Evolutionary conservation across 108 stramenopile species (phyloP).

Genomic region (Cyclotella baltica): DNA sequence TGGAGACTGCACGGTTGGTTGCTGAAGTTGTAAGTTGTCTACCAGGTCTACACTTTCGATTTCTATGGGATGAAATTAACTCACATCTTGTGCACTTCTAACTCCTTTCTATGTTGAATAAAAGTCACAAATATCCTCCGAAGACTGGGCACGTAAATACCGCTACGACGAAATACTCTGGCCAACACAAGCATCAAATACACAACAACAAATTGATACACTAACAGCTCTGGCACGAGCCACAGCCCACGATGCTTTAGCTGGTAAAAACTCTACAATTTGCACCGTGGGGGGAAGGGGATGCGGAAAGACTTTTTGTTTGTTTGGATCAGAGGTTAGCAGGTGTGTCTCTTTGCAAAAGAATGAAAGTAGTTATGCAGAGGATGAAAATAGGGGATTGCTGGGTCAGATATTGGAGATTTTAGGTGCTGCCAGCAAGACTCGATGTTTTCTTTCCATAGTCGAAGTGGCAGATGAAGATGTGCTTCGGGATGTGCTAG

Average conservation of each 20-base stretch:
- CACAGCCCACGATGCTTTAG: slow-evolving; percentile 22
- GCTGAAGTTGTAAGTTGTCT: slow-evolving; percentile 56
- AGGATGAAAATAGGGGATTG: slow-evolving; percentile 2
- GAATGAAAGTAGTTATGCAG: background rate
- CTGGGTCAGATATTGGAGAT: slow-evolving; percentile 29
- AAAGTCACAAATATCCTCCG: slow-evolving; percentile 56
- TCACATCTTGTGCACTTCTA: background rate
- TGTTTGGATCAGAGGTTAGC: slow-evolving; percentile 37
- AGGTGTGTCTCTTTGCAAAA: slow-evolving; percentile 7
- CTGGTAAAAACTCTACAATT: slow-evolving; percentile 22
- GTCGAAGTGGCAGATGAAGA: slow-evolving; percentile 67
- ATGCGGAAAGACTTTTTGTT: slow-evolving; percentile 34
- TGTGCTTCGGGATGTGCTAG: slow-evolving; percentile 56
- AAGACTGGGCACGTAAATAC: slow-evolving; percentile 62
- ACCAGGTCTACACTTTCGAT: background rate
- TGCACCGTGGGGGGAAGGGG: slow-evolving; percentile 36
- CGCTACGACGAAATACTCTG: slow-evolving; percentile 54
- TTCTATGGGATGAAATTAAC: background rate
- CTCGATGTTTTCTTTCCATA: slow-evolving; percentile 34
- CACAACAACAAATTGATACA: slow-evolving; percentile 15
- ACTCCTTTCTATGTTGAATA: background rate
- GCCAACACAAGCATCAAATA: background rate
- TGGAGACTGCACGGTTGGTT: slow-evolving; percentile 81
- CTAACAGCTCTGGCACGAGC: slow-evolving; percentile 40
- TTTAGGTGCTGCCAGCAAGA: background rate